Evolutionary conservation across 2,329 filamentous ascomycete species (phyloP).

Genomic region (Sclerotinia nivalis): DNA sequence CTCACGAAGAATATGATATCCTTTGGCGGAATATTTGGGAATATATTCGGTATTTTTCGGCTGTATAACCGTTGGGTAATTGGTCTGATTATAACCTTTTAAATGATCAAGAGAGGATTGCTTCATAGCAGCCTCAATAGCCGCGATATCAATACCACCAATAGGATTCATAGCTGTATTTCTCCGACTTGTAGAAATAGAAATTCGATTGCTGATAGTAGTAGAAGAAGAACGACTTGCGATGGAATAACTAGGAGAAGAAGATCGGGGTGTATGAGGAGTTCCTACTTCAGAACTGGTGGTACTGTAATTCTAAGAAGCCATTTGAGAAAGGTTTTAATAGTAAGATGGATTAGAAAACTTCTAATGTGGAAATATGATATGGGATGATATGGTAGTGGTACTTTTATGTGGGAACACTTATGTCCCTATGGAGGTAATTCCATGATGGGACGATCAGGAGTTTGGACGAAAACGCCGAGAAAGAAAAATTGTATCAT

Average conservation of each 20-base stretch:
- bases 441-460: not conserved
- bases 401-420: conserved; percentile 30
- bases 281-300: conserved; percentile 33
- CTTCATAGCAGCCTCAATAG: conserved; percentile 61
- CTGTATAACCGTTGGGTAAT: conserved; percentile 58
- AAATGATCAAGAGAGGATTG: conserved; percentile 61
- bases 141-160: conserved; percentile 51
- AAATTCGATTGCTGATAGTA: conserved; percentile 38
- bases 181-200: conserved; percentile 35
- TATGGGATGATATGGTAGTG: conserved; percentile 26
- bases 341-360: conserved; percentile 21
- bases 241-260: conserved; percentile 33
- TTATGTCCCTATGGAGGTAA: not conserved
- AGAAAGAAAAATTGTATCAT: conserved; percentile 29
- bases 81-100: conserved; percentile 59
- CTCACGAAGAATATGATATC: conserved; percentile 62
- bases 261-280: conserved; percentile 21
- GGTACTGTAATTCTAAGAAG: conserved; percentile 35
- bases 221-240: conserved; percentile 36
- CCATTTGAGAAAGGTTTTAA: conserved; percentile 32
- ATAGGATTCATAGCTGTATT: conserved; percentile 37
- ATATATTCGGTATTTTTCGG: conserved; percentile 55
- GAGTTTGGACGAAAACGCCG: not conserved
- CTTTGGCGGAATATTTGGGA: conserved; percentile 52
- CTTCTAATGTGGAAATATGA: conserved; percentile 28